Conservation (phyloP, 176 grass and related monocot genomes). For the Oryza meyeriana region DNA sequence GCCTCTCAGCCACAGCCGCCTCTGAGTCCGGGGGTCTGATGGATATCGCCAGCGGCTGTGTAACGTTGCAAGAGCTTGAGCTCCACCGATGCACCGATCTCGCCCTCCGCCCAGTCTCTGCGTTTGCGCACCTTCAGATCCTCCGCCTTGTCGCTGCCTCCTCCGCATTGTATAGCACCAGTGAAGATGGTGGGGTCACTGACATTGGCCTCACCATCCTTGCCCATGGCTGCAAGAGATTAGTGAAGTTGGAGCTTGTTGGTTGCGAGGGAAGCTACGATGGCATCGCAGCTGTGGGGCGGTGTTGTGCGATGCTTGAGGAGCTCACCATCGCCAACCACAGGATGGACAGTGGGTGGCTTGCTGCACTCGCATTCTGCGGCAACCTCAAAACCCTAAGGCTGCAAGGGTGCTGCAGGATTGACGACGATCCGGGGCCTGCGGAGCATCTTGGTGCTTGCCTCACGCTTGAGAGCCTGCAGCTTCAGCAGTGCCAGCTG, state of each 20-base stretch:
- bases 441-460: conserved; percentile 82
- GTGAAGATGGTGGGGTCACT: conserved; percentile 52
- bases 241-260: conserved; percentile 79
- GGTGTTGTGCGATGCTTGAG: conserved; percentile 90
- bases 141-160: conserved; percentile 60
- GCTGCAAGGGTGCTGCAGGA: conserved; percentile 62
- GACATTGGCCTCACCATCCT: conserved; percentile 98
- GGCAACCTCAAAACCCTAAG: conserved; percentile 85
- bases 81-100: conserved; percentile 85
- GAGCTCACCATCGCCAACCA: conserved; percentile 78
- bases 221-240: conserved; percentile 83
- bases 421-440: conserved; percentile 73
- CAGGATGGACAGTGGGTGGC: conserved; percentile 82
- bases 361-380: conserved; percentile 74
- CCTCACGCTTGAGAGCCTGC: conserved; percentile 75
- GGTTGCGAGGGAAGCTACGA: conserved; percentile 91
- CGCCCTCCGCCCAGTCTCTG: conserved; percentile 77
- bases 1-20: conserved; percentile 54
- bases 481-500: conserved; percentile 77
- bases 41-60: conserved; percentile 59
- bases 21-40: conserved; percentile 63
- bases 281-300: conserved; percentile 75
- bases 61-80: conserved; percentile 74
- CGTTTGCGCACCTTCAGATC: conserved; percentile 86
- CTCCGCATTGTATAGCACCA: conserved; percentile 44